Evolutionary conservation across 331 rosid species (phyloP), one percentile per base, ranked within the genome.

Genomic region (Saraca asoca): DNA sequence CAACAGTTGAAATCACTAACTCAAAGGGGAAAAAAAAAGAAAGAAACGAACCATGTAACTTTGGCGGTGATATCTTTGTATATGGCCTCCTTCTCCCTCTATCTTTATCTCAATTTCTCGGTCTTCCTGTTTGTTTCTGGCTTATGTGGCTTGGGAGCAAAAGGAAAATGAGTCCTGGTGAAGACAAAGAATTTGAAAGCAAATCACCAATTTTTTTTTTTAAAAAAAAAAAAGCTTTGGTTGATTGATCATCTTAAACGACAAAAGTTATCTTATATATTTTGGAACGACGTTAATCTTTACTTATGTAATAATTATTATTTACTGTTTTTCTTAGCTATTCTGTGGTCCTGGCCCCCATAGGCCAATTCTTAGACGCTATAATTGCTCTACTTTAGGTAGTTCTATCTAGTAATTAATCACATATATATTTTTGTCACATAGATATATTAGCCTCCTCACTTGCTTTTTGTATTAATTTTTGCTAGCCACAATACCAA

Each of bases 181-280:
- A 51, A 54, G 70, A 70, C 44, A 74, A 68, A 66, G 51, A 76
- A 41, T 61, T 35, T 72, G 71, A 71, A 49, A 69, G 66, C 31
- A 69, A 60, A 39, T 39, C 66, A 69, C 52, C 56, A 51, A 29
- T 60, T 61, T 54, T 52, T 1, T 3, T 24, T 24, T 68, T 52
- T n/a, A n/a, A n/a, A n/a, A n/a, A n/a, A n/a, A n/a, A 52, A 56
- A 50, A 52, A 54, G 39, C 62, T 31, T 29, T 19, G 17, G 61
- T 38, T 49, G 56, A 59, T 49, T 52, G 51, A 63, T 75, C 45
- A 24, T 24, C 31, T 71, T 63, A 78, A 68, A 76, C 76, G 78
- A 78, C 78, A 82, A 78, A 82, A 82, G 34, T 54, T n/a, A n/a
- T 75, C 48, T 37, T 18, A 24, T 3, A 24, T 18, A 9, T 59